Conservation (phyloP, 257 asterid genomes). For the Anisodus acutangulus region DNA sequence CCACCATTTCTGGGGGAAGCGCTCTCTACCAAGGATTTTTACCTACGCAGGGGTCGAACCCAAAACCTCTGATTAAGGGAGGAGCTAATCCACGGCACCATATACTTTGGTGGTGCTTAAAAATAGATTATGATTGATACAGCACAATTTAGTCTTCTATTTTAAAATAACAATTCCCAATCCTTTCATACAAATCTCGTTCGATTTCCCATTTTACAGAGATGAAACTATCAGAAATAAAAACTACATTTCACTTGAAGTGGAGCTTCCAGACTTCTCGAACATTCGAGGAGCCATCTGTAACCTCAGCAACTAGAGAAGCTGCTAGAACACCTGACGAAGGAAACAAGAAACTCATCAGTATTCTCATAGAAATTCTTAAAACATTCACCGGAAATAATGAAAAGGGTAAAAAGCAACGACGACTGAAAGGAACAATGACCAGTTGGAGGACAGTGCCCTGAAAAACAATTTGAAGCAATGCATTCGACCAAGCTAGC, state of each 20-base stretch:
- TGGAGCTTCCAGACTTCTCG: slow-evolving; percentile 91
- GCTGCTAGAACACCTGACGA: slow-evolving; percentile 61
- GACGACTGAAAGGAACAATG: neutral
- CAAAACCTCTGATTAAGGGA: too few relatives aligned
- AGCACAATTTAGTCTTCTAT: neutral
- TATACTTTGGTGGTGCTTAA: too few relatives aligned
- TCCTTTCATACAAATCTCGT: neutral
- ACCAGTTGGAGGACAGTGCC: neutral
- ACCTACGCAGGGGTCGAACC: too few relatives aligned
- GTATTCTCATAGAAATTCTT: neutral
- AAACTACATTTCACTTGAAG: slow-evolving; percentile 46
- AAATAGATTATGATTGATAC: neutral
- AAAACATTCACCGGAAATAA: neutral
- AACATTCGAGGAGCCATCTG: slow-evolving; percentile 92
- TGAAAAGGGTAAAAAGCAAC: neutral
- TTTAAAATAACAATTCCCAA: neutral
- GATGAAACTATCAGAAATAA: neutral
- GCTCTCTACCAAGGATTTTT: too few relatives aligned
- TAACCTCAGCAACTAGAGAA: slow-evolving; percentile 73
- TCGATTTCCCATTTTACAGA: slow-evolving; percentile 1
- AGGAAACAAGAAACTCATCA: neutral
- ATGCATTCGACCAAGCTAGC: neutral
- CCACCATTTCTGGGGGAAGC: too few relatives aligned
- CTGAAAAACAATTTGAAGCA: neutral
- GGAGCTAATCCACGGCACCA: too few relatives aligned